Evolutionary conservation across 2,329 filamentous ascomycete species (phyloP).

Genomic region (Neurospora sp.): DNA sequence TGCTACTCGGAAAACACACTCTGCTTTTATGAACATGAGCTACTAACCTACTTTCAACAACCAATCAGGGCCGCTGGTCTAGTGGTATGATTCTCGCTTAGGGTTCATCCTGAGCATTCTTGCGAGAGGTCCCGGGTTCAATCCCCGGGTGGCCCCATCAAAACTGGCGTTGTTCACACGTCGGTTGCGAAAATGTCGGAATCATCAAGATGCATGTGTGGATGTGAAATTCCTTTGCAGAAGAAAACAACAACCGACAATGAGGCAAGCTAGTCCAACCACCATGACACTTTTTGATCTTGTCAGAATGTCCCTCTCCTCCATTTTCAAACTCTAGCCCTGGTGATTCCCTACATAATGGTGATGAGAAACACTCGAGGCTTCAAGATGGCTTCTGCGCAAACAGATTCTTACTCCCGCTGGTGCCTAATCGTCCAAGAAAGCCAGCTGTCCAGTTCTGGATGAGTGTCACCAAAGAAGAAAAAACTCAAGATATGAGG

Average conservation of each 20-base stretch:
- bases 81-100: conserved; percentile 57
- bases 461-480: background rate
- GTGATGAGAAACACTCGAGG: background rate
- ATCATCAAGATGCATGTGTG: too few species aligned
- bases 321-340: too few species aligned
- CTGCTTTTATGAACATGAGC: too few species aligned
- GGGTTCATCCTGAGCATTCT: conserved; percentile 24
- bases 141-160: conserved; percentile 9
- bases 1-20: too few species aligned
- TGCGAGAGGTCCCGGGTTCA: conserved; percentile 15
- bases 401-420: background rate
- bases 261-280: background rate
- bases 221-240: too few species aligned
- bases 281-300: background rate
- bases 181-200: too few species aligned
- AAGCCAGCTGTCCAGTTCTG: background rate
- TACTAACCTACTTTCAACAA: background rate
- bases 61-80: conserved; percentile 28
- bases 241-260: background rate
- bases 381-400: background rate
- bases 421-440: background rate
- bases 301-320: too few species aligned
- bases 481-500: background rate
- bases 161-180: too few species aligned
- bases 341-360: background rate